Evolutionary conservation across 176 grass and related monocot species (phyloP).

Genomic region (Themeda triandra): DNA sequence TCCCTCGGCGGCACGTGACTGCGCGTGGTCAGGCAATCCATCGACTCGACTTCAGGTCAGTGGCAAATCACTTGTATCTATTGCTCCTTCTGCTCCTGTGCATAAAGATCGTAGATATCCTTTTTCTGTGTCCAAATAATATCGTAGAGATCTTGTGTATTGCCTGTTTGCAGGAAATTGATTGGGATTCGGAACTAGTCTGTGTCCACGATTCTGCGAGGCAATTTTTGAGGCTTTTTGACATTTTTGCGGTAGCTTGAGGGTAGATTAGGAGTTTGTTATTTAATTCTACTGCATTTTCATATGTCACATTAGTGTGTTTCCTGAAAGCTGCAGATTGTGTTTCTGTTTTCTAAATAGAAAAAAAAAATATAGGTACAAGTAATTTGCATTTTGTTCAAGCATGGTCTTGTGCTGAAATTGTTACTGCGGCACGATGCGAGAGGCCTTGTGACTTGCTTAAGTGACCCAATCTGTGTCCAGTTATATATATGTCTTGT

Average conservation of each 20-base stretch:
- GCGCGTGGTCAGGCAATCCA: no score
- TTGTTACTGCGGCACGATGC: no score
- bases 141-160: not conserved
- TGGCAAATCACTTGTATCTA: not conserved
- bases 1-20: no score
- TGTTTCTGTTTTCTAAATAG: not conserved
- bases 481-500: no score
- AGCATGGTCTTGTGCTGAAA: no score
- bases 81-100: conserved; percentile 11
- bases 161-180: conserved; percentile 56
- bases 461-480: no score
- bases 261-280: not conserved
- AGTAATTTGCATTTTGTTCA: no score
- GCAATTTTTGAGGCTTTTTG: not conserved
- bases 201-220: conserved; percentile 97
- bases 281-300: not conserved
- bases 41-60: conserved; percentile 94
- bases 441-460: no score
- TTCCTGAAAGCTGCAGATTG: not conserved
- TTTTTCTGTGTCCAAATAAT: no score
- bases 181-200: conserved; percentile 81
- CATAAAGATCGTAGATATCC: not conserved
- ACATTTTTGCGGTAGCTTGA: not conserved
- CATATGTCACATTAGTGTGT: not conserved
- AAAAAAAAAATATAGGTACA: no score